These are phyloP conservation scores for Plasmodium cynomolgi DNA, from an alignment of 169 alveolate genomes.

Conservation along the genomic window DNA sequence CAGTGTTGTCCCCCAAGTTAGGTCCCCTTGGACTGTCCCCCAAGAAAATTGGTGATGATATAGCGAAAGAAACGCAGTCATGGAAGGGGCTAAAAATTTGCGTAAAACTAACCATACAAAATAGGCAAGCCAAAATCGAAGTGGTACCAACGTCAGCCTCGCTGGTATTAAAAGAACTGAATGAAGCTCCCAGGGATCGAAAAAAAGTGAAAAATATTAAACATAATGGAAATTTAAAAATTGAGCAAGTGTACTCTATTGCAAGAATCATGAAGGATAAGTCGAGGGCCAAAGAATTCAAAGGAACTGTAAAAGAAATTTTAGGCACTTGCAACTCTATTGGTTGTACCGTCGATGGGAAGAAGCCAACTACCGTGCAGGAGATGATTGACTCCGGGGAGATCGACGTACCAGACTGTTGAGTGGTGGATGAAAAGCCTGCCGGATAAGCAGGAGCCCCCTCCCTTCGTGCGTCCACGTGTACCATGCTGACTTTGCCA, in stretches of 20 bases:
- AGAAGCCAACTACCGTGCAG: slow-evolving; percentile 93
- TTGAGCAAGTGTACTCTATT: slow-evolving; percentile 93
- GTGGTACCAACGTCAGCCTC: slow-evolving; percentile 98
- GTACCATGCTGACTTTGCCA: background rate
- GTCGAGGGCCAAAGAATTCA: slow-evolving; percentile 92
- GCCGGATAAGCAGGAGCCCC: background rate
- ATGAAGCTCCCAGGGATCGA: slow-evolving; percentile 97
- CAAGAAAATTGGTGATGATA: slow-evolving; percentile 97
- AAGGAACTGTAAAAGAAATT: slow-evolving; percentile 97
- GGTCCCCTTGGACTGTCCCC: slow-evolving; percentile 98
- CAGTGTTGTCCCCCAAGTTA: slow-evolving; percentile 98
- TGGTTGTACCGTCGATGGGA: slow-evolving; percentile 98
- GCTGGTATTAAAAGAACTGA: slow-evolving; percentile 93
- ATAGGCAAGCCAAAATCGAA: slow-evolving; percentile 93
- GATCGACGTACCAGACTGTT: slow-evolving; percentile 87
- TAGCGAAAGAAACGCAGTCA: slow-evolving; percentile 95
- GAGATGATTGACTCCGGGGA: slow-evolving; percentile 92
- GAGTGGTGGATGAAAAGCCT: background rate
- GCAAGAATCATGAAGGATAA: slow-evolving; percentile 94
- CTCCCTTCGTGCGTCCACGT: background rate
- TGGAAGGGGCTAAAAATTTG: slow-evolving; percentile 97
- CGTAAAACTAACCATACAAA: slow-evolving; percentile 93
- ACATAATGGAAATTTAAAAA: slow-evolving; percentile 96
- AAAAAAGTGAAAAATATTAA: slow-evolving; percentile 96
- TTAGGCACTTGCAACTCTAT: slow-evolving; percentile 97